Evolutionary conservation across 495 filamentous ascomycete genomes (phyloP).

Genomic region (Aspergillus kassunensis): DNA sequence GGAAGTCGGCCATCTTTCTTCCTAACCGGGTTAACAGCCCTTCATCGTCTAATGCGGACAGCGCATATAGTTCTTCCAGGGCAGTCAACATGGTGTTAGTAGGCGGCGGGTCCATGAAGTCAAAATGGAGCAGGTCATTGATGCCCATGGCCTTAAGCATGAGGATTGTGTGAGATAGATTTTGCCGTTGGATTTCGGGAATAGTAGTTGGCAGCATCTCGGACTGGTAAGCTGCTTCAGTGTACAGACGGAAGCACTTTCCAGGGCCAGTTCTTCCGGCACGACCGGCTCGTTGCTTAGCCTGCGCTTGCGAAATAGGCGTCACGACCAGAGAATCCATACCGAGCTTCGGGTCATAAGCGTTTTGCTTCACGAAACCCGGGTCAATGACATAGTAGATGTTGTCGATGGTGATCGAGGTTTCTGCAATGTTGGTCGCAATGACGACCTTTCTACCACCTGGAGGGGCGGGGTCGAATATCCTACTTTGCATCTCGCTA

Average conservation of each 20-base stretch:
- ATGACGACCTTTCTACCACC: slow-evolving; percentile 94
- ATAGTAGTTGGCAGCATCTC: slow-evolving; percentile 97
- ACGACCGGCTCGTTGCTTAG: slow-evolving; percentile 89
- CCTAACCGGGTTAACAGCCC: slow-evolving; percentile 89
- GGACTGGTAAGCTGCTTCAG: slow-evolving; percentile 89
- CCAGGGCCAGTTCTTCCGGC: slow-evolving; percentile 93
- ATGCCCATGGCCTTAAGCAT: slow-evolving; percentile 99
- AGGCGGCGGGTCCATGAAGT: slow-evolving; percentile 98
- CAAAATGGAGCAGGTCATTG: slow-evolving; percentile 94
- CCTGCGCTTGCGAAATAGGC: slow-evolving; percentile 94
- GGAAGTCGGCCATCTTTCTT: slow-evolving; percentile 97
- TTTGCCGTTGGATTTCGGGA: slow-evolving; percentile 95
- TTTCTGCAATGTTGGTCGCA: slow-evolving; percentile 98
- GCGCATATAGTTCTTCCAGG: slow-evolving; percentile 88
- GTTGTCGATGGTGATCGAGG: slow-evolving; percentile 93
- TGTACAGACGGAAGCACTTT: slow-evolving; percentile 95
- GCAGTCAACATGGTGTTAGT: slow-evolving; percentile 97
- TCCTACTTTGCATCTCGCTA: slow-evolving; percentile 87
- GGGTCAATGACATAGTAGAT: slow-evolving; percentile 98
- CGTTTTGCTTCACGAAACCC: slow-evolving; percentile 96
- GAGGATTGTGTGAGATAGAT: slow-evolving; percentile 89
- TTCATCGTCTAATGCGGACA: slow-evolving; percentile 93
- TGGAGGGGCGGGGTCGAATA: slow-evolving; percentile 89
- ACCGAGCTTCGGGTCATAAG: slow-evolving; percentile 92
- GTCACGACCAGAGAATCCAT: slow-evolving; percentile 97